These are phyloP conservation scores for Phytophthora colocasiae DNA, from an alignment of 352 stramenopile genomes.

Conservation along the genomic window DNA sequence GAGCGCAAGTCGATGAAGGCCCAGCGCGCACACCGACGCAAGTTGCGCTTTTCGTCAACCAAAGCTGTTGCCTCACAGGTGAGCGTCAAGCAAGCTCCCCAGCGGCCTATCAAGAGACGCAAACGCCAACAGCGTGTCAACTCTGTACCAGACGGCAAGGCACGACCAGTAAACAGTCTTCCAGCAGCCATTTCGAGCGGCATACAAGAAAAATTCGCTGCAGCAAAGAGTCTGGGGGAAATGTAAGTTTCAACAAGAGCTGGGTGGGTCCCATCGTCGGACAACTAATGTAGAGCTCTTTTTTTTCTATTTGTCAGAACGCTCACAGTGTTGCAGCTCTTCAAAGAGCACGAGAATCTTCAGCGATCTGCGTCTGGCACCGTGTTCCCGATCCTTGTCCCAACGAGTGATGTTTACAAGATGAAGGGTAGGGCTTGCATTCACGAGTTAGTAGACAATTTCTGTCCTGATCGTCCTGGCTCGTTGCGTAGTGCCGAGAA, in stretches of 20 bases:
- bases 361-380: conserved; percentile 22
- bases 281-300: conserved; percentile 7
- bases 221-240: conserved; percentile 56
- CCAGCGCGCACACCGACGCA: conserved; percentile 29
- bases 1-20: conserved; percentile 35
- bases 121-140: conserved; percentile 29
- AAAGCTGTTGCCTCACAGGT: conserved; percentile 18
- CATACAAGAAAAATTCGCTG: conserved; percentile 47
- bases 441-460: not conserved
- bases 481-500: conserved; percentile 56
- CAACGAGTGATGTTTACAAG: conserved; percentile 67
- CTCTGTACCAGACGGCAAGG: not conserved
- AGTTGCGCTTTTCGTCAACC: conserved; percentile 31
- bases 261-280: not conserved
- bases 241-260: conserved; percentile 40
- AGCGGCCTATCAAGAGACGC: conserved; percentile 29
- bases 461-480: conserved; percentile 7
- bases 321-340: conserved; percentile 60
- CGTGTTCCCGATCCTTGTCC: conserved; percentile 56
- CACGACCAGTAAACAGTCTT: conserved; percentile 8
- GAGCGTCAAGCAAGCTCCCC: conserved; percentile 21
- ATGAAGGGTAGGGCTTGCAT: conserved; percentile 58
- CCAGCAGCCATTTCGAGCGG: conserved; percentile 38
- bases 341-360: conserved; percentile 62
- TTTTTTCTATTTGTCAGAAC: conserved; percentile 40